phyloP scores from a whole-genome alignment of 768 basidiomycete species.

The Rhodotorula taiwanensis region DNA sequence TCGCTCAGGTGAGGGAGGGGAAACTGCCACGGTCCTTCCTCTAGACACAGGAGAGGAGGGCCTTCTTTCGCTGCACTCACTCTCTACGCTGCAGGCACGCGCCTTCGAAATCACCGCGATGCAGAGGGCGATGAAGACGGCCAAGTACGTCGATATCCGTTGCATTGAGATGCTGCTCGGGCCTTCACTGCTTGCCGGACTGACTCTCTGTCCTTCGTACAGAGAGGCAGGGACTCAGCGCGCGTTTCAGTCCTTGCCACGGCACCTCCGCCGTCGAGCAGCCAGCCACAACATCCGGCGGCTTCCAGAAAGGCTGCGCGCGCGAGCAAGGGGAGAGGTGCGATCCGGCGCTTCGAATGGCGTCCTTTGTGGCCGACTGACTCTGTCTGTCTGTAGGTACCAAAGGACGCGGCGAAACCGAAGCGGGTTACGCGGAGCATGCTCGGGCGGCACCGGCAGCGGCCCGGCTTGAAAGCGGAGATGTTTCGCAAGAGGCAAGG shows the following conservation, averaged over 20 bases:
- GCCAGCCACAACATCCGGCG: slow-evolving; percentile 91
- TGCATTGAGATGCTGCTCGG: background rate
- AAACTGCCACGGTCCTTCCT: too few relatives aligned
- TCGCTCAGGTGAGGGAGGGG: slow-evolving; percentile 59
- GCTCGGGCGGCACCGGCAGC: slow-evolving; percentile 42
- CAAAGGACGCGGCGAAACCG: slow-evolving; percentile 34
- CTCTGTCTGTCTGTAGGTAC: slow-evolving; percentile 1
- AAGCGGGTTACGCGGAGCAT: slow-evolving; percentile 31
- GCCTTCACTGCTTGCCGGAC: slow-evolving; percentile 5
- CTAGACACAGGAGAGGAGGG: too few relatives aligned
- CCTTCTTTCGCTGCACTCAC: too few relatives aligned
- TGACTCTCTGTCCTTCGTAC: background rate
- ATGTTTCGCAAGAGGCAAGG: slow-evolving; percentile 58
- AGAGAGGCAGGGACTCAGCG: slow-evolving; percentile 38
- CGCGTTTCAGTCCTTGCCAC: slow-evolving; percentile 82
- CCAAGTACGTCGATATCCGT: slow-evolving; percentile 51
- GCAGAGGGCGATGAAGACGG: slow-evolving; percentile 74
- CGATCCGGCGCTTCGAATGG: too few relatives aligned
- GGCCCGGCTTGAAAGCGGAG: slow-evolving; percentile 46
- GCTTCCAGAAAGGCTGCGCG: slow-evolving; percentile 74
- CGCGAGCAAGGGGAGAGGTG: slow-evolving; percentile 77
- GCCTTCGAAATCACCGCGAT: slow-evolving; percentile 86
- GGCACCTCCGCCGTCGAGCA: slow-evolving; percentile 82
- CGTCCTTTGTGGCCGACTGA: too few relatives aligned
- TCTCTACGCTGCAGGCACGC: slow-evolving; percentile 57